These are phyloP conservation scores for Paraglomus occultum DNA, from an alignment of 192 early-diverging fungal species.

Conservation along the genomic window DNA sequence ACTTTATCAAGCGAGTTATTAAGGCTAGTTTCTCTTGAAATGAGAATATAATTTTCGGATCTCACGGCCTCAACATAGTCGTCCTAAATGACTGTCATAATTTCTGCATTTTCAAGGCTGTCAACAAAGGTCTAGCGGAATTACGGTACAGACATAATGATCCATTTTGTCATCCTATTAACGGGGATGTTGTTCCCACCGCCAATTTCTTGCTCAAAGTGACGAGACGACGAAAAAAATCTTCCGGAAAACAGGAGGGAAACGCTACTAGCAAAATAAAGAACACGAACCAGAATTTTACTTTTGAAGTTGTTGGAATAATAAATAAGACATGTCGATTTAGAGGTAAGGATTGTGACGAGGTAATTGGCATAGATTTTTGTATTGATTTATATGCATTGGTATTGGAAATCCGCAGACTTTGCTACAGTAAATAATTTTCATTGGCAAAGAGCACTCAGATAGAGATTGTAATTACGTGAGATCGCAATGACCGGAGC, in stretches of 20 bases:
- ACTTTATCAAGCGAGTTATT: neutral
- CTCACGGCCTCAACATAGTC: neutral
- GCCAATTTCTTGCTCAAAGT: conserved; percentile 62
- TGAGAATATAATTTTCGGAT: no score
- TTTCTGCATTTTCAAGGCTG: conserved; percentile 33
- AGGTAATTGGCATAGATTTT: neutral
- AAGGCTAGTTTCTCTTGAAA: neutral
- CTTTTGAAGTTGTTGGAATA: conserved; percentile 51
- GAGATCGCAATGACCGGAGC: no score
- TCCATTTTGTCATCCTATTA: conserved; percentile 64
- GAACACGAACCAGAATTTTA: conserved; percentile 25
- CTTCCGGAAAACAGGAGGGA: conserved; percentile 15
- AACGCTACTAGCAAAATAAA: conserved; percentile 11
- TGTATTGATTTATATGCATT: conserved; percentile 5
- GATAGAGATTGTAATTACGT: no score
- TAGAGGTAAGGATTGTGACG: conserved; percentile 43
- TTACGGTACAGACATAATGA: conserved; percentile 52
- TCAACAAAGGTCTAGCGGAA: conserved; percentile 49
- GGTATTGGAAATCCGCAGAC: no score
- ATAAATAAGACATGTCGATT: conserved; percentile 61
- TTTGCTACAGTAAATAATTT: no score
- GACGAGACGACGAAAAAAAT: conserved; percentile 42
- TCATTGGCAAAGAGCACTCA: no score
- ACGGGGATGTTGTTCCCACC: conserved; percentile 56
- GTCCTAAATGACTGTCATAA: neutral